Conservation (phyloP, 2,329 filamentous ascomycete genomes). For the Neopestalotiopsis rosae region DNA sequence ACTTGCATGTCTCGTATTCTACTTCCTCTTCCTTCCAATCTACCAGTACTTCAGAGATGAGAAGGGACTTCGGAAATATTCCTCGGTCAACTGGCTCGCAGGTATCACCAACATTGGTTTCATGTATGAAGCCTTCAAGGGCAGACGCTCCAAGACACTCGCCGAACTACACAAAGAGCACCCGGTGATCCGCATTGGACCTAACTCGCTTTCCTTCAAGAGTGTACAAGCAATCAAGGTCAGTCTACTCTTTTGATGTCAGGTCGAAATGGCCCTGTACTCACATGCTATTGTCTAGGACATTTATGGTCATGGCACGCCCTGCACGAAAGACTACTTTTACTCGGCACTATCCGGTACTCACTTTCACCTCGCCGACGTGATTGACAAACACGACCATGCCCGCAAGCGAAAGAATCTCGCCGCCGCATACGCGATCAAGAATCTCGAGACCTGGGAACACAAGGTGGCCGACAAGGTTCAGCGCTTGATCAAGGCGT, state of each 20-base stretch:
- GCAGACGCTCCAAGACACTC: constrained; percentile 44
- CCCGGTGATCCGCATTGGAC: constrained; percentile 50
- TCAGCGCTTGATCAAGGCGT: constrained; percentile 46
- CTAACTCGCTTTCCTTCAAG: constrained; percentile 49
- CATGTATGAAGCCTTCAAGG: not conserved
- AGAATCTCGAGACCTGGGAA: constrained; percentile 60
- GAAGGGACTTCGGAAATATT: not conserved
- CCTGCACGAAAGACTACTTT: constrained; percentile 54
- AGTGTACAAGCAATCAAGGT: constrained; percentile 46
- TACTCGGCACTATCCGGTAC: constrained; percentile 51
- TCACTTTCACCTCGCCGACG: constrained; percentile 58
- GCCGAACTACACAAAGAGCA: constrained; percentile 50
- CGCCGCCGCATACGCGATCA: constrained; percentile 55
- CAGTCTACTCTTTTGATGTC: not conserved
- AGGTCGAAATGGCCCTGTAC: not conserved
- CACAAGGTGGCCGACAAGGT: constrained; percentile 59
- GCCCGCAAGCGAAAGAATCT: constrained; percentile 55
- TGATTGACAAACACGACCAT: constrained; percentile 56
- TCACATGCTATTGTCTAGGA: constrained; percentile 30
- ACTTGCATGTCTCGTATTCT: not conserved
- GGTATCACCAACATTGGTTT: not conserved
- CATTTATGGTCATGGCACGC: constrained; percentile 56
- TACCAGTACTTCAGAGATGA: not conserved
- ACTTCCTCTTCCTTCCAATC: not conserved
- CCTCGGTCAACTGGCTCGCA: not conserved